phyloP scores from a whole-genome alignment of 768 basidiomycete genomes.

The Lactifluus piperatus region DNA sequence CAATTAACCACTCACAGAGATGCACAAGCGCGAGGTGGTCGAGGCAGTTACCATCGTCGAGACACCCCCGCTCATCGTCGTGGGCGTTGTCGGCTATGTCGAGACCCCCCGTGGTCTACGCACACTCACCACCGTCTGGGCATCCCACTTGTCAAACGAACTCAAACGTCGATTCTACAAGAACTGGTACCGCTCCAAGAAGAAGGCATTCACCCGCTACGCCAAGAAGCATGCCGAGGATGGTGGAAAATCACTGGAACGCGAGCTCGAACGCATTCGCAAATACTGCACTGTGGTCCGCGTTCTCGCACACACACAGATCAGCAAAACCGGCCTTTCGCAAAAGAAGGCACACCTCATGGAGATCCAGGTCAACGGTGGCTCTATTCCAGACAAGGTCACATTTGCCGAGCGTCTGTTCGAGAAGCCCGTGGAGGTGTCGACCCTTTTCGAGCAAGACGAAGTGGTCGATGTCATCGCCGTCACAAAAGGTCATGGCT shows the following conservation, averaged over 20 bases:
- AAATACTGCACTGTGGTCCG: constrained; percentile 99
- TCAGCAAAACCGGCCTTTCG: constrained; percentile 92
- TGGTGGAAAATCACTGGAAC: constrained; percentile 80
- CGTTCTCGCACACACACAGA: constrained; percentile 98
- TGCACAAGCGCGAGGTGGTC: constrained; percentile 99
- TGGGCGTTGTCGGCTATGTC: constrained; percentile 98
- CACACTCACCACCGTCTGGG: constrained; percentile 98
- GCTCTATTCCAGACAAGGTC: constrained; percentile 93
- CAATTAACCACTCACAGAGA: constrained; percentile 49
- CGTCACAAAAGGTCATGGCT: constrained; percentile 98
- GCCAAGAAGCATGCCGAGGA: constrained; percentile 99
- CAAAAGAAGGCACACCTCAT: constrained; percentile 99
- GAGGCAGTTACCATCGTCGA: constrained; percentile 96
- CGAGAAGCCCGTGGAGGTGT: constrained; percentile 90
- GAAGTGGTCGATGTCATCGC: constrained; percentile 96
- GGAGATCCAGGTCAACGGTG: constrained; percentile 99
- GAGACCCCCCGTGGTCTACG: constrained; percentile 99
- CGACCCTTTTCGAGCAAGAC: constrained; percentile 88
- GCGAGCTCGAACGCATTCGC: constrained; percentile 98
- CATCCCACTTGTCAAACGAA: constrained; percentile 95
- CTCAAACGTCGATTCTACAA: constrained; percentile 99
- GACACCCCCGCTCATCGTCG: constrained; percentile 92
- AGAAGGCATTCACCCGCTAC: constrained; percentile 99
- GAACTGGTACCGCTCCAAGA: constrained; percentile 99
- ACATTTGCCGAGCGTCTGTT: constrained; percentile 90